A percentile compares a stretch with the other conserved stretches of the same genome.
These are phyloP conservation scores for Colletotrichum caudatum DNA, from an alignment of 2,329 filamentous ascomycete genomes.

Conservation along the genomic window DNA sequence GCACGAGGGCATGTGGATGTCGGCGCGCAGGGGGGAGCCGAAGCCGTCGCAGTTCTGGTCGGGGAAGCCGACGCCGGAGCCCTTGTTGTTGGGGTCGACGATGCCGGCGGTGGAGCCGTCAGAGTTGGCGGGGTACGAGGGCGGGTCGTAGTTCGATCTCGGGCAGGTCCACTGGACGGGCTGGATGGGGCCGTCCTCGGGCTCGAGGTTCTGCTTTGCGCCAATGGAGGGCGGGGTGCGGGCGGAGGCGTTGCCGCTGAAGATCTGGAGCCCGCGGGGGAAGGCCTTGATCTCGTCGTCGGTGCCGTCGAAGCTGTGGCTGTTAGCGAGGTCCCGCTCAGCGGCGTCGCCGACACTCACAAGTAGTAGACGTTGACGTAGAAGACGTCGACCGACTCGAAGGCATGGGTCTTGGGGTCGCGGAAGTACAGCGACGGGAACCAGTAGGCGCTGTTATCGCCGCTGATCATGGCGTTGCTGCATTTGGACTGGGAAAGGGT, in stretches of 20 bases:
- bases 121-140: constrained; percentile 66
- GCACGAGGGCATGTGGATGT: constrained; percentile 80
- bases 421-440: constrained; percentile 77
- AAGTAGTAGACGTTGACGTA: constrained; percentile 86
- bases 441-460: constrained; percentile 83
- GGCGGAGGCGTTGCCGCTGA: constrained; percentile 72
- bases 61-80: constrained; percentile 75
- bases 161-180: constrained; percentile 72
- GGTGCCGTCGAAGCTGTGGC: constrained; percentile 67
- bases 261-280: constrained; percentile 77
- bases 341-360: constrained; percentile 51
- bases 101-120: constrained; percentile 68
- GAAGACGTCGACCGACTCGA: constrained; percentile 75
- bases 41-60: constrained; percentile 74
- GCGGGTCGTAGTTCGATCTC: constrained; percentile 59
- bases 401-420: constrained; percentile 70
- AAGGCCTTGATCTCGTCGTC: constrained; percentile 77
- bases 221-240: constrained; percentile 68
- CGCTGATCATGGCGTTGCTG: constrained; percentile 76
- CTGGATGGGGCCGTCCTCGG: constrained; percentile 64
- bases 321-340: constrained; percentile 45
- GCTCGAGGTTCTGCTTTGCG: constrained; percentile 63
- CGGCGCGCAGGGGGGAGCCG: constrained; percentile 71
- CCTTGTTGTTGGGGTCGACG: constrained; percentile 64
- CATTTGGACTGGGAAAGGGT: constrained; percentile 72